Evolutionary conservation across 208 protist species (phyloP).

Genomic region (Naegleria gruberi): DNA sequence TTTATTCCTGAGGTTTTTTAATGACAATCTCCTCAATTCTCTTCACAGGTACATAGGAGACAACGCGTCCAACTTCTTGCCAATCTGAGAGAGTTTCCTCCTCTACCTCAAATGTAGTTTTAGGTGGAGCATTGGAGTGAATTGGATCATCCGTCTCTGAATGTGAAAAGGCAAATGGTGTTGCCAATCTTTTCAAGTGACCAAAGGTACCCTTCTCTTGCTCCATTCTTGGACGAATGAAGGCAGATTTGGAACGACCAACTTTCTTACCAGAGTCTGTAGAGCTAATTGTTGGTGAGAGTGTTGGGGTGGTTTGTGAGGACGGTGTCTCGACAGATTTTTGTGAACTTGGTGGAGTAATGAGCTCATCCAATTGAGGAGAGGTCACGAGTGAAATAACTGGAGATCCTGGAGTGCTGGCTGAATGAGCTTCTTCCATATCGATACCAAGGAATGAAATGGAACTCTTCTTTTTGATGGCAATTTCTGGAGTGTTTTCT

Average conservation of each 20-base stretch:
- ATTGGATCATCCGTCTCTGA: background rate
- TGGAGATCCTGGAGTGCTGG: background rate
- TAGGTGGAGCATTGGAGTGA: background rate
- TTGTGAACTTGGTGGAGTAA: no score
- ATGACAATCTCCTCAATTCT: no score
- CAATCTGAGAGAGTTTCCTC: background rate
- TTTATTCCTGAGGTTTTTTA: no score
- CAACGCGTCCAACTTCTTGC: background rate
- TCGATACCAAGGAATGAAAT: background rate
- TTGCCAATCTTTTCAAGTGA: background rate
- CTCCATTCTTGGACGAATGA: background rate
- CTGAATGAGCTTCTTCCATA: background rate
- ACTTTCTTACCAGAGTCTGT: background rate
- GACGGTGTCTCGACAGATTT: no score
- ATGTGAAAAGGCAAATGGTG: background rate
- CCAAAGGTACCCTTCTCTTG: background rate
- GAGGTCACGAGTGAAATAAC: no score
- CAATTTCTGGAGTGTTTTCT: background rate
- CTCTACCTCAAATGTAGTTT: background rate
- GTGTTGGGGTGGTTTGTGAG: no score
- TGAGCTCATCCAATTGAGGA: no score
- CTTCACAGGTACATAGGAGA: no score
- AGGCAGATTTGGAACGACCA: background rate
- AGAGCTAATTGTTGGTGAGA: no score
- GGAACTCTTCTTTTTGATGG: no score